Conservation (phyloP, 495 filamentous ascomycete genomes). For the Bombardia bombarda region DNA sequence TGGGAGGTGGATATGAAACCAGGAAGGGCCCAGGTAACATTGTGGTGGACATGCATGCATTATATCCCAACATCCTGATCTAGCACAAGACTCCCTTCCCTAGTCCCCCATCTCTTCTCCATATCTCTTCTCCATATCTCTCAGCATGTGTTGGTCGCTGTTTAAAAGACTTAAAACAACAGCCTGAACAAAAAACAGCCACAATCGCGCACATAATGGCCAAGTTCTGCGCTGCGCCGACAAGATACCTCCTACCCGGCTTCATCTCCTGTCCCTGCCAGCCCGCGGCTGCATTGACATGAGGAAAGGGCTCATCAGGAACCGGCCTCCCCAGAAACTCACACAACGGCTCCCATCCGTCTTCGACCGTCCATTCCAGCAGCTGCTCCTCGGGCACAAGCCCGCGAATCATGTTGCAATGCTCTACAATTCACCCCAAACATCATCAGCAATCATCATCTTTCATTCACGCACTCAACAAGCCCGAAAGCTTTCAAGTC, state of each 20-base stretch:
- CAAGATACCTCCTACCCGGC: not conserved
- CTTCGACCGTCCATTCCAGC: slow-evolving; percentile 17
- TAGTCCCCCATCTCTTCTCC: no score
- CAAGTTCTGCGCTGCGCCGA: not conserved
- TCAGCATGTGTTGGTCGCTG: no score
- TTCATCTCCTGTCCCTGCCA: not conserved
- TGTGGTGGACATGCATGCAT: no score
- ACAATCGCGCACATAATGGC: not conserved
- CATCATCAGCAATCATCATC: not conserved
- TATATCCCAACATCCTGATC: no score
- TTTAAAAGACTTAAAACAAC: no score
- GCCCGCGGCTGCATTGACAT: slow-evolving; percentile 3
- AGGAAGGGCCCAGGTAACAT: no score
- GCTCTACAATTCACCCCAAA: not conserved
- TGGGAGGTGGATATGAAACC: no score
- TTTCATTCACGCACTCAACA: slow-evolving; percentile 1
- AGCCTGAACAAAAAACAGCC: not conserved
- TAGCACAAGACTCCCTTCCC: no score
- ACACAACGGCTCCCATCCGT: slow-evolving; percentile 31
- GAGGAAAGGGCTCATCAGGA: slow-evolving; percentile 9
- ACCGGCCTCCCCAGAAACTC: slow-evolving; percentile 25
- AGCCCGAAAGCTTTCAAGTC: no score
- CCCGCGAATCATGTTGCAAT: slow-evolving; percentile 9
- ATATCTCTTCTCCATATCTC: no score
- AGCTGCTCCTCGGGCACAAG: slow-evolving; percentile 10